Percentiles rank a stretch among this genome's conserved stretches.
Conservation (phyloP, 768 basidiomycete genomes). For the Austroboletus eburneus region DNA sequence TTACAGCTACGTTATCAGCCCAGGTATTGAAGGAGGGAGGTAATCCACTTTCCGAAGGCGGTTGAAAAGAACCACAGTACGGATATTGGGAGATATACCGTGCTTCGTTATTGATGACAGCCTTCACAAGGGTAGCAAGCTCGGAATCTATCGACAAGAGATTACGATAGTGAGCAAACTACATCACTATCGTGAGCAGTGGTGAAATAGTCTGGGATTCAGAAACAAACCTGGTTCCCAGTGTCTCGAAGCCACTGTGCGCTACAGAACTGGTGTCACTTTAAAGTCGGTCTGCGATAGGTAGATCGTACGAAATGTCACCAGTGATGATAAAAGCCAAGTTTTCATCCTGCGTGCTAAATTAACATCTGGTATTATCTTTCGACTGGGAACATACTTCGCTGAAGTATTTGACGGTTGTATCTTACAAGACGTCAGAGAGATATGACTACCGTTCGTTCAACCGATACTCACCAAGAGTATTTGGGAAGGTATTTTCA, state of each 20-base stretch:
- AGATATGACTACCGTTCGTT: neutral
- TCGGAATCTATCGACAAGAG: conserved; percentile 55
- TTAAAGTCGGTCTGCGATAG: neutral
- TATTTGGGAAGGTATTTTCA: conserved; percentile 81
- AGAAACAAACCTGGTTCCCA: conserved; percentile 57
- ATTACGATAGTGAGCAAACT: conserved; percentile 69
- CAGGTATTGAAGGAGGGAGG: conserved; percentile 61
- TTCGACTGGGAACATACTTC: conserved; percentile 33
- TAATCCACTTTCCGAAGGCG: conserved; percentile 71
- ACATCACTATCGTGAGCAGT: conserved; percentile 4
- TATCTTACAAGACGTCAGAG: conserved; percentile 42
- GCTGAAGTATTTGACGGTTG: conserved; percentile 74
- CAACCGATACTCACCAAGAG: conserved; percentile 49
- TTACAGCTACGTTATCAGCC: conserved; percentile 66
- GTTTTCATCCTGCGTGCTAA: conserved; percentile 49
- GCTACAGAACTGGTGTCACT: conserved; percentile 33
- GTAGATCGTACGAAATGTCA: conserved; percentile 64
- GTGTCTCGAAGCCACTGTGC: conserved; percentile 85
- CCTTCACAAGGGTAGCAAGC: conserved; percentile 64
- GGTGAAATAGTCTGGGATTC: neutral
- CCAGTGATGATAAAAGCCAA: conserved; percentile 80
- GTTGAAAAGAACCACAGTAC: conserved; percentile 80
- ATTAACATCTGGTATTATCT: conserved; percentile 1
- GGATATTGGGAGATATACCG: conserved; percentile 69
- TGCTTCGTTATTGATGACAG: conserved; percentile 80